These are phyloP conservation scores for Alternaria arborescens DNA, from an alignment of 2,329 filamentous ascomycete species.

Conservation along the genomic window DNA sequence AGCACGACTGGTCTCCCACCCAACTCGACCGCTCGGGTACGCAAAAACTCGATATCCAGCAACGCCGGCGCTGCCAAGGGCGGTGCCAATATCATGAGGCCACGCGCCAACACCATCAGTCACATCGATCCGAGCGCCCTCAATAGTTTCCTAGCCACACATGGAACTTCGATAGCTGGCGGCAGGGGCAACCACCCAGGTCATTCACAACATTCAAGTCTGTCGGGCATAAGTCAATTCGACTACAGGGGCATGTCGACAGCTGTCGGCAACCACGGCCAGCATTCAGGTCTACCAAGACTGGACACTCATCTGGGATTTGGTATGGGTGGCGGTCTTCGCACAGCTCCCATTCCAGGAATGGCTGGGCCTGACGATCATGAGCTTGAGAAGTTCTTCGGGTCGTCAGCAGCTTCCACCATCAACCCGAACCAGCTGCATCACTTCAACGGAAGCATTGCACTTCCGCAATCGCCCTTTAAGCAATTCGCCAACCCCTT, in stretches of 20 bases:
- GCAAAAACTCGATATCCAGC: constrained; percentile 89
- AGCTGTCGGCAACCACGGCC: constrained; percentile 70
- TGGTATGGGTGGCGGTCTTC: constrained; percentile 72
- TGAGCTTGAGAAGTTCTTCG: constrained; percentile 76
- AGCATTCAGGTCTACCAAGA: constrained; percentile 76
- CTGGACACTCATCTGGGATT: constrained; percentile 81
- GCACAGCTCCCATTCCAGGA: constrained; percentile 72
- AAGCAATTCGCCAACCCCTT: constrained; percentile 60
- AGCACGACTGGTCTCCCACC: constrained; percentile 78
- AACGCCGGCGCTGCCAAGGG: constrained; percentile 59
- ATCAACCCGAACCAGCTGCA: constrained; percentile 77
- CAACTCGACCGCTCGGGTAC: constrained; percentile 75
- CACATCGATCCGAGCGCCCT: constrained; percentile 83
- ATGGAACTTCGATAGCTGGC: constrained; percentile 61
- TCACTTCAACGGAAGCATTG: constrained; percentile 82
- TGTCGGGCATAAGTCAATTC: constrained; percentile 71
- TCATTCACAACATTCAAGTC: constrained; percentile 76
- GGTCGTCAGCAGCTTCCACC: constrained; percentile 62
- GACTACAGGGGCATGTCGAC: constrained; percentile 78
- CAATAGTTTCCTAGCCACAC: constrained; percentile 71
- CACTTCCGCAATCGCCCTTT: constrained; percentile 63
- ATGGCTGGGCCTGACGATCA: constrained; percentile 65
- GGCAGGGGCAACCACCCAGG: constrained; percentile 60
- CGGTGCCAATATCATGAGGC: constrained; percentile 73
- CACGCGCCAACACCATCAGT: constrained; percentile 94